A percentile compares a stretch with the other conserved stretches of the same genome.
Conservation (phyloP, 768 basidiomycete species). For the Termitomyces sp. region DNA sequence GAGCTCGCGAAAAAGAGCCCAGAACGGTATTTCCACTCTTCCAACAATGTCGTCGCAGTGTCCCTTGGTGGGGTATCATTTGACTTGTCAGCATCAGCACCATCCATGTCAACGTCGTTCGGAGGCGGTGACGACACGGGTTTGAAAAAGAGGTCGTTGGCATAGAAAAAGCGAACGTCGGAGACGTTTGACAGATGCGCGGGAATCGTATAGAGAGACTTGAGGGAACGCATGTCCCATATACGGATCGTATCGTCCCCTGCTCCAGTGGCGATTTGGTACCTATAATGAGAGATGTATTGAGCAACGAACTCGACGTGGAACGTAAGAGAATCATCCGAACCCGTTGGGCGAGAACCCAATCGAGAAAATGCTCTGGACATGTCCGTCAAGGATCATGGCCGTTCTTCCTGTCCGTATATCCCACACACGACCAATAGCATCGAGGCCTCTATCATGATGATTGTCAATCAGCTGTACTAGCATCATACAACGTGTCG, state of each 20-base stretch:
- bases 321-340: conserved; percentile 24
- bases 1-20: conserved; percentile 91
- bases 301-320: conserved; percentile 3
- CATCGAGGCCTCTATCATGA: conserved; percentile 77
- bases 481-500: conserved; percentile 17
- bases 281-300: conserved; percentile 40
- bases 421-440: conserved; percentile 97
- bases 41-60: conserved; percentile 30
- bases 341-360: conserved; percentile 96
- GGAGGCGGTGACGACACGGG: conserved; percentile 23
- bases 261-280: conserved; percentile 95
- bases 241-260: conserved; percentile 97
- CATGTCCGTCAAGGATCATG: conserved; percentile 97
- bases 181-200: conserved; percentile 94
- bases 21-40: conserved; percentile 78
- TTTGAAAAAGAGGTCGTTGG: conserved; percentile 48
- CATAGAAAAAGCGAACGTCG: conserved; percentile 91
- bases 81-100: conserved; percentile 30
- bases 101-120: conserved; percentile 46
- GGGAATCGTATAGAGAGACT: conserved; percentile 92
- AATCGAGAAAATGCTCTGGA: conserved; percentile 86
- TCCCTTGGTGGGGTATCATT: conserved; percentile 33
- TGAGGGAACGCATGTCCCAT: conserved; percentile 96
- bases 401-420: conserved; percentile 90
- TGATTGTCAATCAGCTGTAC: neutral